Percentiles rank a stretch among this genome's conserved stretches.
Evolutionary conservation across 73 alveolate genomes (phyloP).

Genomic region (Uronychia binucleata): DNA sequence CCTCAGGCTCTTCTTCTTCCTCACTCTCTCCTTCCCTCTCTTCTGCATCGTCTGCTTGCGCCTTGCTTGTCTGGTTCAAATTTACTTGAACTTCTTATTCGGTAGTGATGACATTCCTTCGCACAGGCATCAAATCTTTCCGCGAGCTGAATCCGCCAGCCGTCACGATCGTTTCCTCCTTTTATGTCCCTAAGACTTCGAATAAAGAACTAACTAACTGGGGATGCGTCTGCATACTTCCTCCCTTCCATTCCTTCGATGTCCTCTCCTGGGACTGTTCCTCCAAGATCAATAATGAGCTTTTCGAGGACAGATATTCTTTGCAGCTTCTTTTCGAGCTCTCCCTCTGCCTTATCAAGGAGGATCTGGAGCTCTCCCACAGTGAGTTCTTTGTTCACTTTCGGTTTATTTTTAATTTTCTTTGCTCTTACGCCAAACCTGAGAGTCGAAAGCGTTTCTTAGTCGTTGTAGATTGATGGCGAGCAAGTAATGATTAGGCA

Average conservation of each 20-base stretch:
- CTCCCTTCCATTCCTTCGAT: neutral
- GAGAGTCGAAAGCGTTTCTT: slow-evolving; percentile 74
- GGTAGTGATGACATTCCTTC: neutral
- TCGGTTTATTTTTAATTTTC: slow-evolving; percentile 82
- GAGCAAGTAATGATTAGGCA: slow-evolving; percentile 83
- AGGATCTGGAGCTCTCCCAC: slow-evolving; percentile 70
- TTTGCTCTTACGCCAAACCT: slow-evolving; percentile 84
- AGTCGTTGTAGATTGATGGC: slow-evolving; percentile 73
- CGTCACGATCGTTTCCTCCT: slow-evolving; percentile 1
- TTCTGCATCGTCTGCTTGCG: neutral
- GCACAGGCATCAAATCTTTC: neutral
- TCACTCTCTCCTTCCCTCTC: neutral
- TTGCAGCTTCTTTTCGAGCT: slow-evolving; percentile 13
- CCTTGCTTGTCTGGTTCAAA: slow-evolving; percentile 3
- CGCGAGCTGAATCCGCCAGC: neutral
- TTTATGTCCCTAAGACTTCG: slow-evolving; percentile 4
- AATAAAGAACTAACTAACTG: neutral
- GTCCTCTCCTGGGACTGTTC: slow-evolving; percentile 56
- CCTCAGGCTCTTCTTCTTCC: neutral
- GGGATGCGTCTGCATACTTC: neutral
- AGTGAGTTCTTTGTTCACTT: slow-evolving; percentile 80
- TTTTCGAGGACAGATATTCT: slow-evolving; percentile 33
- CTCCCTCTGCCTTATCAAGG: slow-evolving; percentile 51
- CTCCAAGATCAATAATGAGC: slow-evolving; percentile 38
- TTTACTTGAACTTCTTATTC: slow-evolving; percentile 1